Evolutionary conservation across 768 basidiomycete genomes (phyloP), one percentile per base, ranked within the genome.

Genomic region (Serpula lacrymans): DNA sequence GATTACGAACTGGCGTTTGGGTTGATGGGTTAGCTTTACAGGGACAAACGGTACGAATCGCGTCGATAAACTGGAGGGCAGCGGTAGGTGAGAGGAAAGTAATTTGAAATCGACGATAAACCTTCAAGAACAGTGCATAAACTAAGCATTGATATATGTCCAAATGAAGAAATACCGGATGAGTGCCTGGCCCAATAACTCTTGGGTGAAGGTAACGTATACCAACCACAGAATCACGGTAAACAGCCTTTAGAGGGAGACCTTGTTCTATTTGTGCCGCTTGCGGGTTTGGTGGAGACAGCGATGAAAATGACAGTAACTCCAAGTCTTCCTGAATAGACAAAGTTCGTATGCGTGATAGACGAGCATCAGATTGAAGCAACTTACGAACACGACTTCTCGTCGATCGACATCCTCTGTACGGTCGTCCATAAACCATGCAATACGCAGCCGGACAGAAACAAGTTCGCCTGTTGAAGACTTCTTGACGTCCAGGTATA

Each of bases 241-340:
- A 86, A 8, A 89, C 84, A 6, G 84, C 87, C 58, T 88, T 88
- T 30, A 90, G 62, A n/a, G 88, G 85, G 22, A 83, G 68, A 17
- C 75, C 74, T 49, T 83, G 80, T 10, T 65, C 63, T 32, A 51
- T 65, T 44, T 55, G 64, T 51, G 47, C 59, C 39, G 45, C 42
- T 18, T 58, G 52, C 11, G 60, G 37, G 26, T 52, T 56, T 22
- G 53, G 46, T 13, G 64, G 52, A 17, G 62, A 53, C 37, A 74
- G 52, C 11, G 68, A 67, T 3, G 85, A 84, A 56, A 86, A 84
- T 2, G 78, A 70, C 18, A 88, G 62, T 16, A 90, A 62, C 49
- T 90, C 87, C 27, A 90, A 47, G 54, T 90, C 84, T 62, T 90
- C 88, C 88, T 90, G 54, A 20, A 50, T 47, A 39, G 25, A 39